Evolutionary conservation across 2,329 filamentous ascomycete species (phyloP).

Genomic region (Hypoxylon sp.): DNA sequence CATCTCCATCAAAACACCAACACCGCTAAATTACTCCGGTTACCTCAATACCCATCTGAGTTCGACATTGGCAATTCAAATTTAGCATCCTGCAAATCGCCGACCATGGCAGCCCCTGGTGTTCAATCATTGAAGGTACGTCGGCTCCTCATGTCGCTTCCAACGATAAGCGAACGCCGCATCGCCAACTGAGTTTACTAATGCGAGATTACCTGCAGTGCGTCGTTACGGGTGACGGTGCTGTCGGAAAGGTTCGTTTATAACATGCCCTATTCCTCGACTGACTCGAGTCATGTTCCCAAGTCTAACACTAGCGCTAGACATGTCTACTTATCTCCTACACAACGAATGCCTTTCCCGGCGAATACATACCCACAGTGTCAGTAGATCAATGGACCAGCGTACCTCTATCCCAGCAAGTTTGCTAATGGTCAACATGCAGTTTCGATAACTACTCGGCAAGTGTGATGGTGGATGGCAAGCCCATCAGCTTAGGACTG

Average conservation of each 20-base stretch:
- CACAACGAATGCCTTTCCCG: slow-evolving; percentile 99
- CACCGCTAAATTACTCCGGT: slow-evolving; percentile 26
- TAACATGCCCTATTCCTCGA: slow-evolving; percentile 33
- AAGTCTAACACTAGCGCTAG: slow-evolving; percentile 64
- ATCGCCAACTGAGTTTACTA: slow-evolving; percentile 54
- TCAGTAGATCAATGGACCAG: slow-evolving; percentile 62
- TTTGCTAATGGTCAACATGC: slow-evolving; percentile 42
- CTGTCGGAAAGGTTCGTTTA: slow-evolving; percentile 90
- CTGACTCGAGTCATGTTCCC: slow-evolving; percentile 36
- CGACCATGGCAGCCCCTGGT: slow-evolving; percentile 84
- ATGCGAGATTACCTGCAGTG: slow-evolving; percentile 71
- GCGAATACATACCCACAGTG: slow-evolving; percentile 99
- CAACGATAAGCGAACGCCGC: slow-evolving; percentile 24
- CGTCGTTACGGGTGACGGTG: slow-evolving; percentile 99
- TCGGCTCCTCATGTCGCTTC: slow-evolving; percentile 35
- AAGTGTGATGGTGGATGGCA: slow-evolving; percentile 98
- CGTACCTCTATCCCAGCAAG: slow-evolving; percentile 19
- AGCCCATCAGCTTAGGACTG: slow-evolving; percentile 94
- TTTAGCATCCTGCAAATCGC: slow-evolving; percentile 43
- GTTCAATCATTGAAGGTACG: slow-evolving; percentile 93
- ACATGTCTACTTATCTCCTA: slow-evolving; percentile 99
- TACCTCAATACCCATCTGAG: slow-evolving; percentile 26
- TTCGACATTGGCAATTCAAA: slow-evolving; percentile 36
- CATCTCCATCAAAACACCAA: slow-evolving; percentile 29
- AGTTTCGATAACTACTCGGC: slow-evolving; percentile 99